Evolutionary conservation across 1,139 yeast genomes (phyloP).

Genomic region (Suhomyces choctaworum): DNA sequence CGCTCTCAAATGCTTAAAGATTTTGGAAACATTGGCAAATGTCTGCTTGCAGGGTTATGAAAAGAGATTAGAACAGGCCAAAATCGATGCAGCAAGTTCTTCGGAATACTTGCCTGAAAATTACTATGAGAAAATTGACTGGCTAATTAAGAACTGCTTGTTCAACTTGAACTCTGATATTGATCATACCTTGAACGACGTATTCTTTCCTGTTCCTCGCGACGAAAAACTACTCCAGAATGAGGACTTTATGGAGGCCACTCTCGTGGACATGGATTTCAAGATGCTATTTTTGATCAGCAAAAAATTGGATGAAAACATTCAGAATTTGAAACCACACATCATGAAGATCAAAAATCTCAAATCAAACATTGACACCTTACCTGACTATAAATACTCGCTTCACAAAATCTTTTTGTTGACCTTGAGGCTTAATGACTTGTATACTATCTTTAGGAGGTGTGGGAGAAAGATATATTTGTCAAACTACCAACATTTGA

Average conservation of each 20-base stretch:
- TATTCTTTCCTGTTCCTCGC: slow-evolving; percentile 14
- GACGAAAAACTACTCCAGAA: slow-evolving; percentile 14
- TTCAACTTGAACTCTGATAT: slow-evolving; percentile 13
- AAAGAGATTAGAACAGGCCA: slow-evolving; percentile 45
- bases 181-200: slow-evolving; percentile 16
- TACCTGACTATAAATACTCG: slow-evolving; percentile 36
- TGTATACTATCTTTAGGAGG: slow-evolving; percentile 44
- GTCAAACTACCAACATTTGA: slow-evolving; percentile 42
- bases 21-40: slow-evolving; percentile 36
- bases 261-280: slow-evolving; percentile 47
- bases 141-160: slow-evolving; percentile 10
- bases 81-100: slow-evolving; percentile 27
- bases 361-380: slow-evolving; percentile 12
- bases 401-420: slow-evolving; percentile 51
- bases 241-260: slow-evolving; percentile 25
- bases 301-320: slow-evolving; percentile 21
- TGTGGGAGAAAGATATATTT: slow-evolving; percentile 46
- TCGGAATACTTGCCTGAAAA: slow-evolving; percentile 9
- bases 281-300: slow-evolving; percentile 31
- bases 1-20: slow-evolving; percentile 36
- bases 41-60: slow-evolving; percentile 51
- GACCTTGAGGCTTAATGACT: slow-evolving; percentile 47
- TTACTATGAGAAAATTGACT: slow-evolving; percentile 13
- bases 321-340: slow-evolving; percentile 29
- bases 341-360: slow-evolving; percentile 26